Evolutionary conservation across 345 rosid species (phyloP).

Genomic region (Syzygium aromaticum): DNA sequence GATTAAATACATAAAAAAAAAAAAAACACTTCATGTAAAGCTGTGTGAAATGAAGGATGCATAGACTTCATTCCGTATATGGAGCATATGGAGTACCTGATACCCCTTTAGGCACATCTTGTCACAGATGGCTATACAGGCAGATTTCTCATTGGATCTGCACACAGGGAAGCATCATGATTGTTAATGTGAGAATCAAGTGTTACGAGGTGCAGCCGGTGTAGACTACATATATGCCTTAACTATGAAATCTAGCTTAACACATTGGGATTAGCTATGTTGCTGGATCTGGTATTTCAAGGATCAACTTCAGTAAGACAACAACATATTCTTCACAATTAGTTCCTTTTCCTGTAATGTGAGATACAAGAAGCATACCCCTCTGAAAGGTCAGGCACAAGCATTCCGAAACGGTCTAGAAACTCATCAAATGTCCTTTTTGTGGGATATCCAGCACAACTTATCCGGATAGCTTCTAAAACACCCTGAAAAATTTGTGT

Average conservation of each 20-base stretch:
- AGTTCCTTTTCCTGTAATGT: background rate
- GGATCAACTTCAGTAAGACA: background rate
- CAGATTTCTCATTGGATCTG: conserved; percentile 91
- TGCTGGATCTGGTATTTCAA: background rate
- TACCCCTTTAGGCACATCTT: conserved; percentile 88
- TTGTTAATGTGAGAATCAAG: background rate
- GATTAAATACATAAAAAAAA: background rate
- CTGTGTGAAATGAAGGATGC: background rate
- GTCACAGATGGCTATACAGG: conserved; percentile 83
- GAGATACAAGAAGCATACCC: conserved; percentile 44
- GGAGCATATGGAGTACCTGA: conserved; percentile 62
- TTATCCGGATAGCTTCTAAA: conserved; percentile 96
- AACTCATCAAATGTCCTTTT: conserved; percentile 90
- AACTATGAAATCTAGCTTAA: background rate
- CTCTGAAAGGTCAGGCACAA: conserved; percentile 88
- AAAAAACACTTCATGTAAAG: background rate
- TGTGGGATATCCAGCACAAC: conserved; percentile 99
- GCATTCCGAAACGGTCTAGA: conserved; percentile 94
- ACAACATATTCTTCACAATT: background rate
- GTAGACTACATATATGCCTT: background rate
- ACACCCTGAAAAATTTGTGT: conserved; percentile 53
- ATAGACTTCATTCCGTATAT: background rate
- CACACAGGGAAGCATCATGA: conserved; percentile 4
- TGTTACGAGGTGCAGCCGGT: background rate
- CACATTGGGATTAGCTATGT: background rate